Evolutionary conservation across 2,329 filamentous ascomycete genomes (phyloP).

Genomic region (Microcyclospora pomicola): DNA sequence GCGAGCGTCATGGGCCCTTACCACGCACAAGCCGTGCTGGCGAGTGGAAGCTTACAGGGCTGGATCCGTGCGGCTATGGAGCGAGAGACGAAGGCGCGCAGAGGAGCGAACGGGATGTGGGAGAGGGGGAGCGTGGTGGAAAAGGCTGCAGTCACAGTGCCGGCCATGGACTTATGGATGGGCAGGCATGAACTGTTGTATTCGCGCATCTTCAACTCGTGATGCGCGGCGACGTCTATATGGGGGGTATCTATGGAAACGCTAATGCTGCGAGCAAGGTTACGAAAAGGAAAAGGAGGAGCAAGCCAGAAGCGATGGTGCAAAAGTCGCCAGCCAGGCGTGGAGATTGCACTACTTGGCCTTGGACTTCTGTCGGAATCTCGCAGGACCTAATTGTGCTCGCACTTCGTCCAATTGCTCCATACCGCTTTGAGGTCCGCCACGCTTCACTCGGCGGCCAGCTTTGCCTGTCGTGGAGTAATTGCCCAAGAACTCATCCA

Average conservation of each 20-base stretch:
- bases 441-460: conserved; percentile 50
- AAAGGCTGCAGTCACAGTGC: conserved; percentile 60
- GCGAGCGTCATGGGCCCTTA: conserved; percentile 70
- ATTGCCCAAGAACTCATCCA: conserved; percentile 80
- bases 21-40: conserved; percentile 61
- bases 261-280: too few relatives aligned
- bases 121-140: conserved; percentile 25
- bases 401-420: conserved; percentile 86
- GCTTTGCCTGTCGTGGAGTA: conserved; percentile 61
- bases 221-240: conserved; percentile 5
- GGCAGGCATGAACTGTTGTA: conserved; percentile 72
- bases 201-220: conserved; percentile 78
- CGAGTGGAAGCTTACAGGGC: conserved; percentile 42
- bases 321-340: too few relatives aligned
- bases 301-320: too few relatives aligned
- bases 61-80: conserved; percentile 46
- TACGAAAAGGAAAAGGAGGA: too few relatives aligned
- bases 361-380: conserved; percentile 30
- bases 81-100: conserved; percentile 42
- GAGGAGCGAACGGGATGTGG: neutral
- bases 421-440: conserved; percentile 66
- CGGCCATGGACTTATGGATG: conserved; percentile 69
- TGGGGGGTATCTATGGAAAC: neutral
- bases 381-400: conserved; percentile 62
- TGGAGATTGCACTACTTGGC: neutral